Base-by-base conservation (phyloP, 192 early-diverging fungal species). In the Piromyces sp. region DNA sequence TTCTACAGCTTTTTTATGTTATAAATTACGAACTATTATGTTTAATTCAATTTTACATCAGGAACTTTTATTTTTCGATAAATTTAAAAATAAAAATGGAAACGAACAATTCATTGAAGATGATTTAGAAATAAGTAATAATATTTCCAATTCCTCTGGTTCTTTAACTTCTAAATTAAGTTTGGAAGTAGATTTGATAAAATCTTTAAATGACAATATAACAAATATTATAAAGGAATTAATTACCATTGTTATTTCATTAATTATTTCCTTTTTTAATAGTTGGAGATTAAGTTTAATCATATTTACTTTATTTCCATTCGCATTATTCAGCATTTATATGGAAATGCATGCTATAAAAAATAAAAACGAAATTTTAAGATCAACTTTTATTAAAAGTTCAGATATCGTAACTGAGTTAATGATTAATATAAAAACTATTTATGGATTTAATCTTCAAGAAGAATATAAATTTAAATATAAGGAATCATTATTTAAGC, bases 251-350 rank as follows among this genome's bases (percentile, higher is more conserved):
- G 87, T 0, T 88, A 82, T 22, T 5, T 88, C 88, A 37, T 31
- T 94, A 2, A 37, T 84, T 4, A 87, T 97, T 83, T 92, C 95
- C 11, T 95, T 98, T 84, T 79, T 82, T 5, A 83, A 89, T 40
- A 89, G 90, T 79, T 97, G 96, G 96, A 88, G 92, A 38, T 86
- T 98, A 81, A 94, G 95, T 12, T 83, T 96, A 79, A 93, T 98
- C 26, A 87, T 92, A 81, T 79, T 94, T 28, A 86, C 85, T 16
- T 88, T 87, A 3, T 80, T 91, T 79, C 94, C 94, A 17, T 85
- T 93, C 83, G 87, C 93, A 79, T 51, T 85, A 80, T 81, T 88
- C 82, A 89, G 87, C 29, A 81, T 88, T 14, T 85, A 86, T 28
- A 87, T 89, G 80, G 87, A 92, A 78, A 84, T 87, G 81, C 86